Evolutionary conservation across 768 basidiomycete species (phyloP).

Genomic region (Leucosporidium yakuticum): DNA sequence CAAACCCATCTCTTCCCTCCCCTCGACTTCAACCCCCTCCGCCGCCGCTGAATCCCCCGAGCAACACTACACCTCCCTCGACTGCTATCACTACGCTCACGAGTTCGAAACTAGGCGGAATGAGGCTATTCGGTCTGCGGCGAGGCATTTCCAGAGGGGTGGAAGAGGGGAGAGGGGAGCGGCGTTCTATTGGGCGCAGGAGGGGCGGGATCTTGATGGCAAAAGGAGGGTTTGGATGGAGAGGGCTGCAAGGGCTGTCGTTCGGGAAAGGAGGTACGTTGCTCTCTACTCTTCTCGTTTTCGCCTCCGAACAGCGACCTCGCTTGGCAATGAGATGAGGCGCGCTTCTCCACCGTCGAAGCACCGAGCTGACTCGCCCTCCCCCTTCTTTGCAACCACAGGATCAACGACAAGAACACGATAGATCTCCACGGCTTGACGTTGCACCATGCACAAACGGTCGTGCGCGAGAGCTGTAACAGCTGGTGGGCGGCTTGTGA

Average conservation of each 20-base stretch:
- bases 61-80: too few relatives aligned
- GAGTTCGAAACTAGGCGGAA: slow-evolving; percentile 40
- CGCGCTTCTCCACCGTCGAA: too few relatives aligned
- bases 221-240: slow-evolving; percentile 43
- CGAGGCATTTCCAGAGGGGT: slow-evolving; percentile 38
- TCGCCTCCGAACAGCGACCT: too few relatives aligned
- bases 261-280: slow-evolving; percentile 39
- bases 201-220: slow-evolving; percentile 41
- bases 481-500: slow-evolving; percentile 31
- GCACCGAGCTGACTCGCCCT: background rate
- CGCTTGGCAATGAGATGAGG: too few relatives aligned
- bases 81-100: slow-evolving; percentile 21
- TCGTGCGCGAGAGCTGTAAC: slow-evolving; percentile 33
- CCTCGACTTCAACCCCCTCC: background rate
- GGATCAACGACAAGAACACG: slow-evolving; percentile 9
- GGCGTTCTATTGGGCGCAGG: slow-evolving; percentile 43
- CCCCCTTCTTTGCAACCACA: background rate
- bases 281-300: background rate
- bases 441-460: slow-evolving; percentile 31
- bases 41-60: too few relatives aligned
- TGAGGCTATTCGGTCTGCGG: slow-evolving; percentile 43
- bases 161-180: slow-evolving; percentile 37
- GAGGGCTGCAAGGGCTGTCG: slow-evolving; percentile 42
- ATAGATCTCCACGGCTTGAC: slow-evolving; percentile 38
- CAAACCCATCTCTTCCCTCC: too few relatives aligned